A percentile compares a stretch with the other conserved stretches of the same genome.
phyloP scores from a whole-genome alignment of 78 protist species.

The Dictyostelium discoideum region DNA sequence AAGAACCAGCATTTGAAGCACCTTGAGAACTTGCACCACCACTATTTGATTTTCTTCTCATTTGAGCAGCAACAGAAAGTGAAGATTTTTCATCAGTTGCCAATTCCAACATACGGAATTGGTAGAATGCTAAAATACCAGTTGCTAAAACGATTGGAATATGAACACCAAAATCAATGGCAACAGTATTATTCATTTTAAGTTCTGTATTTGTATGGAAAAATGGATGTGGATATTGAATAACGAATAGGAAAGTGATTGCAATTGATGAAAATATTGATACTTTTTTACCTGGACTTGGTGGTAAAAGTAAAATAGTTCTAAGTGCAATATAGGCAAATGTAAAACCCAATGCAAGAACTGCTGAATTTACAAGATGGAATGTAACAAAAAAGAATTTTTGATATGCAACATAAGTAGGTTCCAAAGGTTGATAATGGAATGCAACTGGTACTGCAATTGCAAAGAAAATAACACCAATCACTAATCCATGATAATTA shows the following conservation, averaged over 20 bases:
- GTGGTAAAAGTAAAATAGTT: slow-evolving; percentile 30
- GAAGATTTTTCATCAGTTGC: slow-evolving; percentile 73
- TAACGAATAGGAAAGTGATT: slow-evolving; percentile 40
- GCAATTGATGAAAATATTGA: slow-evolving; percentile 35
- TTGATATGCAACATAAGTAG: neutral
- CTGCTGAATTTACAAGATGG: slow-evolving; percentile 28
- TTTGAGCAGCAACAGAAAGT: slow-evolving; percentile 31
- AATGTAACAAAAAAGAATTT: slow-evolving; percentile 56
- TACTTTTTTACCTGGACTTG: slow-evolving; percentile 47
- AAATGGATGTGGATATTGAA: slow-evolving; percentile 70
- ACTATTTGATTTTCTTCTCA: slow-evolving; percentile 24
- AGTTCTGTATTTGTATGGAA: neutral
- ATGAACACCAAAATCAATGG: slow-evolving; percentile 52
- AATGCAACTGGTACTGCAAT: slow-evolving; percentile 11
- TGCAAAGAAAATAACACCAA: neutral
- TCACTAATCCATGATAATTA: neutral
- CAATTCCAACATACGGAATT: slow-evolving; percentile 74
- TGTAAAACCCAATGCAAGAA: slow-evolving; percentile 19
- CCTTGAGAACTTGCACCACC: neutral
- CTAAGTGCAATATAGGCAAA: slow-evolving; percentile 35
- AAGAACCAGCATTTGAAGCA: neutral
- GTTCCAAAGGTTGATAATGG: slow-evolving; percentile 2
- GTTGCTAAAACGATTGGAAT: slow-evolving; percentile 73
- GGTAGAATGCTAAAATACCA: slow-evolving; percentile 60
- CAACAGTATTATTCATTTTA: slow-evolving; percentile 23